Percentiles rank a stretch among this genome's conserved stretches.
These are phyloP conservation scores for Eucalyptus viminalis DNA, from an alignment of 345 rosid genomes.

Conservation along the genomic window DNA sequence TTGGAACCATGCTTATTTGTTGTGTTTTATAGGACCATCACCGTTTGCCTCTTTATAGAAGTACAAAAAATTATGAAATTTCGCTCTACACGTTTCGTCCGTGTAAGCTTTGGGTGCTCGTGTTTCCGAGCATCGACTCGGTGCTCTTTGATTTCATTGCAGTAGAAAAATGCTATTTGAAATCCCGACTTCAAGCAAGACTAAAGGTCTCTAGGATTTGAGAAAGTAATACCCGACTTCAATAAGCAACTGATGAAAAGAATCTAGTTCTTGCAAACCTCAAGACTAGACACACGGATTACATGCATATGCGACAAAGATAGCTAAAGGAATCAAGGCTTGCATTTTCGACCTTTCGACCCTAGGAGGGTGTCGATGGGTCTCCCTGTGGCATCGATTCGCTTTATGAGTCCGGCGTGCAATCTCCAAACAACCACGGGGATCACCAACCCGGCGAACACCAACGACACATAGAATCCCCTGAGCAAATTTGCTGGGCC, in stretches of 20 bases:
- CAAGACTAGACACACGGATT: too few relatives aligned
- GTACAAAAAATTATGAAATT: not conserved
- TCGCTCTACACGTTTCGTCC: not conserved
- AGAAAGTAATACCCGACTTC: too few relatives aligned
- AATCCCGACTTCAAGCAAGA: too few relatives aligned
- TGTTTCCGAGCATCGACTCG: too few relatives aligned
- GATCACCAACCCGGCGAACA: not conserved
- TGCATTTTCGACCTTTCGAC: accelerated
- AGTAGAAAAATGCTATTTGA: too few relatives aligned
- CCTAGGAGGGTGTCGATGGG: not conserved
- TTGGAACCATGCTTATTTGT: not conserved
- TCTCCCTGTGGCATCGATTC: not conserved
- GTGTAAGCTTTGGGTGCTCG: too few relatives aligned
- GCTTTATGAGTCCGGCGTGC: accelerated
- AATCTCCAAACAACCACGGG: not conserved
- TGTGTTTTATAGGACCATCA: not conserved
- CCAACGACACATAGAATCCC: not conserved
- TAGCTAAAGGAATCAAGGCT: not conserved
- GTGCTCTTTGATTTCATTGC: too few relatives aligned
- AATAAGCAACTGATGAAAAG: too few relatives aligned
- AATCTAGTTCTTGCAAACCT: too few relatives aligned
- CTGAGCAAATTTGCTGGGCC: not conserved
- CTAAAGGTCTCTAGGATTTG: too few relatives aligned
- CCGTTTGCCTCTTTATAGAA: not conserved
- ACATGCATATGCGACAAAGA: not conserved